A percentile compares a stretch with the other conserved stretches of the same genome.
phyloP scores from a whole-genome alignment of 345 rosid species.

The Hirschfeldia incana region DNA sequence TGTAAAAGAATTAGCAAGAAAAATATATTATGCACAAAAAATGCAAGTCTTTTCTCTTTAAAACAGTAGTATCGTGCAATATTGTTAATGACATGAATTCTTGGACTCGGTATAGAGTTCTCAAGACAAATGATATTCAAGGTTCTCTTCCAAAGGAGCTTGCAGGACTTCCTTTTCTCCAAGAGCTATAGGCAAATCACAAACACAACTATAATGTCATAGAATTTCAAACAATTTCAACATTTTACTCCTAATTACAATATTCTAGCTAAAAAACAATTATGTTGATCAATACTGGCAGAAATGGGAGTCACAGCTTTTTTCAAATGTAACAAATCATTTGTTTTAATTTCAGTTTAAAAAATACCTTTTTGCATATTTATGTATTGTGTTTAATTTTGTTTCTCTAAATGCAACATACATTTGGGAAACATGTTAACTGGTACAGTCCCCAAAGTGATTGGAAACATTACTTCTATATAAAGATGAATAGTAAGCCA shows the following conservation, averaged over 20 bases:
- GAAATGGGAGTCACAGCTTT: no score
- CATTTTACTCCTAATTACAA: no score
- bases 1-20: no score
- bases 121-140: neutral
- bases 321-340: no score
- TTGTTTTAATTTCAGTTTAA: no score
- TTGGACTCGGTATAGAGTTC: neutral
- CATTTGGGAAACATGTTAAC: neutral
- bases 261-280: no score
- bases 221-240: no score
- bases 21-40: neutral
- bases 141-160: neutral
- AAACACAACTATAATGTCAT: no score
- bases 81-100: neutral
- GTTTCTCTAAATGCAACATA: neutral
- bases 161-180: no score
- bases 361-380: no score
- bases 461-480: neutral
- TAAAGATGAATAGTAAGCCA: neutral
- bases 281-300: no score
- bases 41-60: neutral
- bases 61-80: neutral
- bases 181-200: no score
- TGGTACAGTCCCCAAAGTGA: neutral
- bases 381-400: neutral